These are phyloP conservation scores for Colletotrichum horii DNA, from an alignment of 2,329 filamentous ascomycete genomes.

Conservation along the genomic window DNA sequence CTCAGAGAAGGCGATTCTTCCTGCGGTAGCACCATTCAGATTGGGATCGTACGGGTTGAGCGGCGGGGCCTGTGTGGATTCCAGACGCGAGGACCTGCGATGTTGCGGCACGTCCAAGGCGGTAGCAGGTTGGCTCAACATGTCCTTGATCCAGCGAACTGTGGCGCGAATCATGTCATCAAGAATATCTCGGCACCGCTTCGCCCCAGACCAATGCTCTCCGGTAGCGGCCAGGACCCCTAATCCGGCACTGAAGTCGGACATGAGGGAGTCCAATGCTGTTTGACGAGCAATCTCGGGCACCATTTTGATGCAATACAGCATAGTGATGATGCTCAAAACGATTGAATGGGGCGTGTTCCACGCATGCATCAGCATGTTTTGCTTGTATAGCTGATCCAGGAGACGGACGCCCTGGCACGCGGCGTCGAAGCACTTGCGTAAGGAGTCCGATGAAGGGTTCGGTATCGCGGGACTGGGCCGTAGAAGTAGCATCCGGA, in stretches of 20 bases:
- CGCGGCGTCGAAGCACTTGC: conserved; percentile 48
- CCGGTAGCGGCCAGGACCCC: conserved; percentile 55
- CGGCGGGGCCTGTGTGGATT: not conserved
- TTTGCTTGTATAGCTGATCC: conserved; percentile 47
- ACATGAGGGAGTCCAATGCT: conserved; percentile 34
- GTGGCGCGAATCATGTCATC: conserved; percentile 41
- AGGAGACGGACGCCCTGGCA: conserved; percentile 44
- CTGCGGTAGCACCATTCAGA: not conserved
- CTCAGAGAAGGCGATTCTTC: not conserved
- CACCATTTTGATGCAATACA: conserved; percentile 55
- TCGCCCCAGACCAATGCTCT: conserved; percentile 57
- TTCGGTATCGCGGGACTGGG: conserved; percentile 57
- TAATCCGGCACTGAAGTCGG: conserved; percentile 44
- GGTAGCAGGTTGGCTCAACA: not conserved
- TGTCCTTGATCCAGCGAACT: conserved; percentile 30
- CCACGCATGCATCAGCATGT: conserved; percentile 52
- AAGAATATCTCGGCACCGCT: conserved; percentile 48
- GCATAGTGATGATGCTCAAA: conserved; percentile 51
- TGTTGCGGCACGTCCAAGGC: not conserved
- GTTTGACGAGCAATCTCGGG: conserved; percentile 42
- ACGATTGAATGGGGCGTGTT: conserved; percentile 54
- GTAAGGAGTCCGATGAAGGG: conserved; percentile 44
- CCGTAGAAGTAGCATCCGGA: conserved; percentile 53
- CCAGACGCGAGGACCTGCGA: not conserved
- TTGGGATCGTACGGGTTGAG: not conserved